Conservation (phyloP, 225 moss, liverwort and hornwort species). For the Pseudoscleropodium purum region DNA sequence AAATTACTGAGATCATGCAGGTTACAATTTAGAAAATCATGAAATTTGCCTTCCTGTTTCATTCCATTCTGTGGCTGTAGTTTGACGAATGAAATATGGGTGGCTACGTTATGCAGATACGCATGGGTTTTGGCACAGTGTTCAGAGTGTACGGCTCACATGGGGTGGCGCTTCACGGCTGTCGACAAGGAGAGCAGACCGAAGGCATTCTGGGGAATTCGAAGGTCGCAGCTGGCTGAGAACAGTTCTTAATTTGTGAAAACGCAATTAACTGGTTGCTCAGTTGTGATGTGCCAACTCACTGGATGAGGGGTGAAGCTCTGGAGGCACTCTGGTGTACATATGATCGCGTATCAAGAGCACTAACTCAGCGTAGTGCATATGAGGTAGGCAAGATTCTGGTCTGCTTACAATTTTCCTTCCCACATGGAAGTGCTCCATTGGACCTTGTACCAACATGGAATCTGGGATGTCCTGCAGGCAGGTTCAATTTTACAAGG, state of each 20-base stretch:
- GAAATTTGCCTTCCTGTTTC: not conserved
- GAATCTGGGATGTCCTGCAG: conserved; percentile 13
- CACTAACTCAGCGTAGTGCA: not conserved
- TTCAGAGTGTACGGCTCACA: conserved; percentile 55
- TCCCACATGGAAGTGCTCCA: conserved; percentile 28
- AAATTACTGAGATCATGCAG: not conserved
- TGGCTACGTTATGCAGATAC: conserved; percentile 37
- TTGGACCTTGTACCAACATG: not conserved
- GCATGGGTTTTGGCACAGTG: conserved; percentile 95
- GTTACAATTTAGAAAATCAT: not conserved
- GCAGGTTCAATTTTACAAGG: not conserved
- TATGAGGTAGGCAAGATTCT: conserved; percentile 12
- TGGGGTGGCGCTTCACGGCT: conserved; percentile 97
- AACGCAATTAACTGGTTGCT: not conserved
- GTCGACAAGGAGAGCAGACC: conserved; percentile 76
- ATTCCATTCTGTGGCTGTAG: no score
- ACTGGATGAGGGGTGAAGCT: conserved; percentile 10
- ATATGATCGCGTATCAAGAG: conserved; percentile 14
- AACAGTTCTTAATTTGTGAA: conserved; percentile 26
- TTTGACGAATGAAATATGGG: not conserved
- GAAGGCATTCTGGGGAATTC: conserved; percentile 86
- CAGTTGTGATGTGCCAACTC: not conserved
- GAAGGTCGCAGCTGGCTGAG: conserved; percentile 89
- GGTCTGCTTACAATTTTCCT: conserved; percentile 20
- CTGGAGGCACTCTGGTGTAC: conserved; percentile 27